Evolutionary conservation across 2,329 filamentous ascomycete genomes (phyloP), one percentile per base, ranked within the genome.

Genomic region (Dendryphion nanum): DNA sequence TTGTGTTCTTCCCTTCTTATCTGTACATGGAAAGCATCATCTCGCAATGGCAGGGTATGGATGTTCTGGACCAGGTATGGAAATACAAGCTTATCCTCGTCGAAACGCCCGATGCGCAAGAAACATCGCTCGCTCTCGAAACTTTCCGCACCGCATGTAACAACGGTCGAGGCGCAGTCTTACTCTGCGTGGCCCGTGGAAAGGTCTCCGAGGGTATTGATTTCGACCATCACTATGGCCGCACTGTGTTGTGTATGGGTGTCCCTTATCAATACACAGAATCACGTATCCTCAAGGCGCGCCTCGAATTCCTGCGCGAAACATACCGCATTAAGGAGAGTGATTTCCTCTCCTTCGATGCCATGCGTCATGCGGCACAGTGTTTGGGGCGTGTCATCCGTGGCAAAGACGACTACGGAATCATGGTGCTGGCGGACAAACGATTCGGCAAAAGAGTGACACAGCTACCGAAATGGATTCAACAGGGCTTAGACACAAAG

Each of bases 1-100:
- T 98, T n/a, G 93, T 98, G 26, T 98, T 98, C 74, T 98, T 98
- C 64, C 94, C 93, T 0, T 95, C 89, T 0, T 98, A 98, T 57
- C 78, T 98, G 2, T 98, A 98, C 71, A 97, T 98, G 93, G 93
- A 98, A 63, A 93, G 86, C 36, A 97, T 97, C 63, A 96, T 98
- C 63, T 91, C 86, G 63, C 95, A 95, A 82, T 98, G 93, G 93
- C 93, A 98, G 66, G 89, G 89, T 38, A 97, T 97, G 90, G 89
- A 89, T 18, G 95, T 97, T 47, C 74, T 98, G 23, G 93, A 98
- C 67, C 86, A 93, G 61, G 89, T 98, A 20, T 98, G 93, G 93
- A 96, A 95, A 67, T 96, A 95, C 74, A 98, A 98, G 66, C 78
- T 98, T 49, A 96, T 98, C 50, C 77, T 98, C 6, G 93, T 98